These are phyloP conservation scores for Solanum hybrid DNA, from an alignment of 305 asterid genomes.

Conservation along the genomic window DNA sequence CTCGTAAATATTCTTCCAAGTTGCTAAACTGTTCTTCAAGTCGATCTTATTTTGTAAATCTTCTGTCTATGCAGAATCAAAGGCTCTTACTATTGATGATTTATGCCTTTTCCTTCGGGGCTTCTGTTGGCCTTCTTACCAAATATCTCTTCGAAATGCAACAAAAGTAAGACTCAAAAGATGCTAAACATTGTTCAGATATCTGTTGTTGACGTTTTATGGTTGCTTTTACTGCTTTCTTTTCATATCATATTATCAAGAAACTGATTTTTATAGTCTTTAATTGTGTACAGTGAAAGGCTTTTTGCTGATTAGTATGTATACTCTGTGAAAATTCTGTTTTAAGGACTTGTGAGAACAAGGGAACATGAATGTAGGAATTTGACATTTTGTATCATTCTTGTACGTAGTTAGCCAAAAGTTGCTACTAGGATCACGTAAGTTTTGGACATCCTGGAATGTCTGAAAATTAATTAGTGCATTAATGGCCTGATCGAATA, in stretches of 20 bases:
- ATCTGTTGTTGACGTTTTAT: neutral
- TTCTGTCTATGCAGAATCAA: neutral
- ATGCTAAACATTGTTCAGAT: neutral
- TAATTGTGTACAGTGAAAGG: neutral
- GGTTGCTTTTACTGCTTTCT: neutral
- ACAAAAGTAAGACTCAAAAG: neutral
- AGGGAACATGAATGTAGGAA: neutral
- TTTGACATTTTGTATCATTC: neutral
- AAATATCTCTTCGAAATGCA: neutral
- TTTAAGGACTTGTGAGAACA: neutral
- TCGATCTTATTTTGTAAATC: neutral
- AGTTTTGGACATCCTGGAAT: neutral
- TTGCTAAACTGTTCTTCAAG: neutral
- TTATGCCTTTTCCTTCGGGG: neutral
- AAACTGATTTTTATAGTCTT: neutral
- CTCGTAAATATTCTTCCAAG: neutral
- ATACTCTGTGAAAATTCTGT: neutral
- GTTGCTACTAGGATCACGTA: neutral
- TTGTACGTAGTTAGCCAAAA: neutral
- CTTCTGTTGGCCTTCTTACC: neutral
- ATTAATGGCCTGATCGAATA: neutral
- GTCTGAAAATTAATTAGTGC: neutral
- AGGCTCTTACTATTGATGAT: neutral
- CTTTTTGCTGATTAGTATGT: neutral
- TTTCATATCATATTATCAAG: neutral